phyloP scores from a whole-genome alignment of 2,329 filamentous ascomycete genomes.

The Achaetomium macrosporum region DNA sequence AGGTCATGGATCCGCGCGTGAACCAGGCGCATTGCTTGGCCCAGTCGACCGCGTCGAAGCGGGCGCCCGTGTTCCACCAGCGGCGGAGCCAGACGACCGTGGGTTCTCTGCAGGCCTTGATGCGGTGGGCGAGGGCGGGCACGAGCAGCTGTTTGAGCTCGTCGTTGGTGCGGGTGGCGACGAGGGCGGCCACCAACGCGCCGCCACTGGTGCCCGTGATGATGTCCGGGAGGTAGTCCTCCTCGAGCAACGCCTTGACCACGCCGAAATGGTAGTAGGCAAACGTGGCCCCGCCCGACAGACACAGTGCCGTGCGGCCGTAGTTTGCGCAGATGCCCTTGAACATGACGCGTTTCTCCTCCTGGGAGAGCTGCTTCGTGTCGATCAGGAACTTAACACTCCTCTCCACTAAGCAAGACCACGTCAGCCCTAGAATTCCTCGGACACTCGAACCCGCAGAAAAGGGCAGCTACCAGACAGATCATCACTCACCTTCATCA shows the following conservation, averaged over 20 bases:
- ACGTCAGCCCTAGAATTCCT: background rate
- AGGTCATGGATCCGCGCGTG: slow-evolving; percentile 84
- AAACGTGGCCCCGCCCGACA: slow-evolving; percentile 90
- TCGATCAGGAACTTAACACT: slow-evolving; percentile 61
- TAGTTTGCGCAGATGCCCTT: slow-evolving; percentile 87
- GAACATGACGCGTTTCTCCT: slow-evolving; percentile 76
- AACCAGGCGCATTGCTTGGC: slow-evolving; percentile 83
- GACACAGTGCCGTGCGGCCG: slow-evolving; percentile 83
- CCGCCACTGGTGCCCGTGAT: slow-evolving; percentile 96
- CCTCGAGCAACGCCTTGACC: slow-evolving; percentile 81
- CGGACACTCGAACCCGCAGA: background rate
- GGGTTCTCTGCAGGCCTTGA: slow-evolving; percentile 77
- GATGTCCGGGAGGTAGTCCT: slow-evolving; percentile 79
- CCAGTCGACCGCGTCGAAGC: slow-evolving; percentile 93
- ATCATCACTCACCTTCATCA: slow-evolving; percentile 60
- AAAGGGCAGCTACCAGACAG: background rate
- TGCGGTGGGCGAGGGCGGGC: slow-evolving; percentile 76
- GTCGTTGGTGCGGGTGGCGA: slow-evolving; percentile 85
- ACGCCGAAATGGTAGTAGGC: slow-evolving; percentile 97
- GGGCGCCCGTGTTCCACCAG: slow-evolving; percentile 88
- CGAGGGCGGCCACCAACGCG: slow-evolving; percentile 78
- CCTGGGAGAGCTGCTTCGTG: slow-evolving; percentile 59
- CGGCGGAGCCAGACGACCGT: slow-evolving; percentile 70
- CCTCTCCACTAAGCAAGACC: slow-evolving; percentile 48
- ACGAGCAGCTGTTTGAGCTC: slow-evolving; percentile 81